Evolutionary conservation across 2,329 filamentous ascomycete species (phyloP), one percentile per base, ranked within the genome.

Genomic region (Pseudopyricularia cyperi): DNA sequence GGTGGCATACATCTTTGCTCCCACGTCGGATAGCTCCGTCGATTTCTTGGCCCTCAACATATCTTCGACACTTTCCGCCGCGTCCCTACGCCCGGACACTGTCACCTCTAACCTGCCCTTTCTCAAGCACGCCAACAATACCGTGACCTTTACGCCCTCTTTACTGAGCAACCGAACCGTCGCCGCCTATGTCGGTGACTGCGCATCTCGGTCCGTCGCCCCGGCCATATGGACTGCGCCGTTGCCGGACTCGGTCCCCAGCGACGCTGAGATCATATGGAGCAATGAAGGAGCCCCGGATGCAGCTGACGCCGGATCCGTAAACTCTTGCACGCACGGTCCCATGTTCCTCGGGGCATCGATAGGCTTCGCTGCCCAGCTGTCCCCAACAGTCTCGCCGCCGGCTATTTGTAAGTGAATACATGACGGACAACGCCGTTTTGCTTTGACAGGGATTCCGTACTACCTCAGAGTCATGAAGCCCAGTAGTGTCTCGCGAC

Each of bases 161-260:
- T 72, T 89, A 32, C 79, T 85, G 47, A 69, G 76, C 44, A 74
- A 79, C 60, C 88, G 87, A 15, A 79, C 82, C 11, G 75, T 96
- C 28, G 76, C 81, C 3, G 81, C 93, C 2, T 85, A 89, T 52
- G 74, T 83, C 0, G 90, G 91, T 2, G 74, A 84, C 56, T 96
- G 91, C 62, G 68, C 76, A 1, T 33, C 48, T 34, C 35, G 34
- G 37, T 35, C 73, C 2, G 70, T 68, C 4, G 68, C 66, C 35
- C 74, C 78, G 12, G 66, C 75, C 33, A 61, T 94, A 52, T 95
- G 88, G 88, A 79, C 71, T 22, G 90, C 84, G 58, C 71, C 70
- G 8, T 71, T 77, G 2, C 63, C 46, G 63, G 65, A 64, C 61
- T 46, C 65, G 63, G 46, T 63, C 65, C 50, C 60, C 56, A 3